Percentiles rank a stretch among this genome's conserved stretches.
Evolutionary conservation across 2,329 filamentous ascomycete genomes (phyloP).

Genomic region (Penicillium sp.): DNA sequence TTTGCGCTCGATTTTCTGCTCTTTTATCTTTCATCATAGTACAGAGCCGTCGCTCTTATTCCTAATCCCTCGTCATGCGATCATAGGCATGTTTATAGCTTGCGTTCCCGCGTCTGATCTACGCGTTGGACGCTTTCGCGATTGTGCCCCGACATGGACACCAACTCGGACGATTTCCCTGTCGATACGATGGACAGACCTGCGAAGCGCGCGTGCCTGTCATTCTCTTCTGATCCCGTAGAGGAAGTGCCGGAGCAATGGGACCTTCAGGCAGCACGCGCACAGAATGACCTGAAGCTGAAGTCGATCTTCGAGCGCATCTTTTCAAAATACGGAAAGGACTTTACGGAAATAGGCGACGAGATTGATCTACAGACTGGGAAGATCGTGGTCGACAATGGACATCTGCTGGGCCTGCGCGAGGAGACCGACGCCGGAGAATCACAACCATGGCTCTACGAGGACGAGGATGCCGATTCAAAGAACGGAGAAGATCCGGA

Average conservation of each 20-base stretch:
- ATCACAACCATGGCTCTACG: constrained; percentile 16
- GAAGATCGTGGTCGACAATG: constrained; percentile 82
- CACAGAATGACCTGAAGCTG: constrained; percentile 64
- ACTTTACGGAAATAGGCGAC: constrained; percentile 79
- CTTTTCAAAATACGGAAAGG: constrained; percentile 78
- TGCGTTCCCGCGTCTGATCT: neutral
- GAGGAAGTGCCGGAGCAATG: constrained; percentile 36
- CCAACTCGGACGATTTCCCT: constrained; percentile 1
- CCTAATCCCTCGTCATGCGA: neutral
- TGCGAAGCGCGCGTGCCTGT: constrained; percentile 58
- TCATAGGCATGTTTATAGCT: neutral
- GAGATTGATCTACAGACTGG: constrained; percentile 83
- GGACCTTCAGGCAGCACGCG: constrained; percentile 59
- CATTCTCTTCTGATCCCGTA: constrained; percentile 23
- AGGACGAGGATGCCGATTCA: constrained; percentile 14
- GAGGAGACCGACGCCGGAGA: constrained; percentile 51
- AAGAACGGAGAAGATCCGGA: constrained; percentile 8
- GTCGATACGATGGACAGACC: constrained; percentile 30
- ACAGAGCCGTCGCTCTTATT: neutral
- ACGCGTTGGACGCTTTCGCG: neutral
- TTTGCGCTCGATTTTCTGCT: neutral
- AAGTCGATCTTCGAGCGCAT: constrained; percentile 84
- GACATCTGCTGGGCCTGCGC: constrained; percentile 66
- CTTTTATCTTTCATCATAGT: no score
- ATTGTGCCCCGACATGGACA: neutral